Conservation (phyloP, 129 eudicot species). For the Centrapalus pauciflorus region DNA sequence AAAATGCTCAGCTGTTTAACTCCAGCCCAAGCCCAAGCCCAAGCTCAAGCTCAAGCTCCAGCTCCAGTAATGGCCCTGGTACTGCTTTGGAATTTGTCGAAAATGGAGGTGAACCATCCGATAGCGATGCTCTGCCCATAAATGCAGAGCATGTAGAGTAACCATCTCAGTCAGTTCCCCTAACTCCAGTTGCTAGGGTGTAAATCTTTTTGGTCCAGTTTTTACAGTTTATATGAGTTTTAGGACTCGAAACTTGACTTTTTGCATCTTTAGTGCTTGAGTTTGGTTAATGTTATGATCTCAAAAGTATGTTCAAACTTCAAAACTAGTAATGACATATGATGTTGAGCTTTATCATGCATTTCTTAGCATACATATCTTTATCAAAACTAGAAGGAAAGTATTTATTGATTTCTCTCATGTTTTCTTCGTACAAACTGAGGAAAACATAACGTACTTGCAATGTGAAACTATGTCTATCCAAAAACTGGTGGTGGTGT, state of each 20-base stretch:
- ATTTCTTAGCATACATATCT: not conserved
- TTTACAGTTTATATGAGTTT: conserved; percentile 22
- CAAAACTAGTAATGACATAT: conserved; percentile 11
- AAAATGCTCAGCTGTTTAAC: conserved; percentile 29
- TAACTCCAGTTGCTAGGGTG: not conserved
- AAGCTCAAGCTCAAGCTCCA: not conserved
- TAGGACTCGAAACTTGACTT: conserved; percentile 4
- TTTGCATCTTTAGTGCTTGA: not conserved
- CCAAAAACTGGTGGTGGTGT: not conserved
- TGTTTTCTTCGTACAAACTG: not conserved
- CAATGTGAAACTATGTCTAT: conserved; percentile 11
- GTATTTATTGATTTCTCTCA: not conserved
- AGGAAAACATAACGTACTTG: not conserved
- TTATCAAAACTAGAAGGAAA: not conserved
- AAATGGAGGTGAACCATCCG: conserved; percentile 39
- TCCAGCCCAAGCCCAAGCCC: conserved; percentile 7
- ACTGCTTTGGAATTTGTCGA: conserved; percentile 37
- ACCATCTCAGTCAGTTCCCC: not conserved
- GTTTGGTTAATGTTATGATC: conserved; percentile 17
- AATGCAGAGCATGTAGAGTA: conserved; percentile 25
- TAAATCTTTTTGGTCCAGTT: conserved; percentile 10
- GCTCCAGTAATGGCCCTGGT: conserved; percentile 7
- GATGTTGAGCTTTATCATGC: conserved; percentile 8
- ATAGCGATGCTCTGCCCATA: not conserved
- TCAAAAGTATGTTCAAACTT: conserved; percentile 19